phyloP scores from a whole-genome alignment of 805 yeast genomes.

The Candida insectorum region DNA sequence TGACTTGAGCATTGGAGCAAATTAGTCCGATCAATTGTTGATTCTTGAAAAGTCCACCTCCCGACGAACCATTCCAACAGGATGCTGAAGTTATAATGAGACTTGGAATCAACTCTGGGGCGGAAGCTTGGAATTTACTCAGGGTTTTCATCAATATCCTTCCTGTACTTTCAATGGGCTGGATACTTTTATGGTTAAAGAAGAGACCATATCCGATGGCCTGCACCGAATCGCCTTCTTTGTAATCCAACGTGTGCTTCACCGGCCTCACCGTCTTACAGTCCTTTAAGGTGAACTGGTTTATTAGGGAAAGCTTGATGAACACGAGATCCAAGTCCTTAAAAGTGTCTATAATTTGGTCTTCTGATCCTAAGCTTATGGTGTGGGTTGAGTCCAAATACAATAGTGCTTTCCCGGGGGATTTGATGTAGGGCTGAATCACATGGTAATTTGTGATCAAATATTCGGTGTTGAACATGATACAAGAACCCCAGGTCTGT shows the following conservation, averaged over 20 bases:
- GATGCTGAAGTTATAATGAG: conserved; percentile 37
- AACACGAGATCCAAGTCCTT: conserved; percentile 37
- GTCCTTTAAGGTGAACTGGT: conserved; percentile 7
- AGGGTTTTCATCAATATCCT: conserved; percentile 16
- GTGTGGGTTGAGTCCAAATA: not conserved
- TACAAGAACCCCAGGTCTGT: conserved; percentile 43
- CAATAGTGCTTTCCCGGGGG: not conserved
- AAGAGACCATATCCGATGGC: conserved; percentile 42
- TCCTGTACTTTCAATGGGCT: conserved; percentile 36
- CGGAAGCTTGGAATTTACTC: conserved; percentile 2
- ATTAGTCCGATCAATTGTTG: conserved; percentile 38
- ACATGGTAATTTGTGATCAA: conserved; percentile 45
- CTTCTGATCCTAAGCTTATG: conserved; percentile 7
- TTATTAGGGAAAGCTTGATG: conserved; percentile 18
- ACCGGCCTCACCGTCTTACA: conserved; percentile 6
- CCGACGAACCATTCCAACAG: conserved; percentile 53
- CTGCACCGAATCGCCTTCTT: conserved; percentile 20
- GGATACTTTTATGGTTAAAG: conserved; percentile 14
- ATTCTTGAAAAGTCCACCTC: conserved; percentile 38
- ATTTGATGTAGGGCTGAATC: conserved; percentile 14
- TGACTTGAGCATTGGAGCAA: conserved; percentile 43
- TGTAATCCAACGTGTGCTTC: conserved; percentile 2
- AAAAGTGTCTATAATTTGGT: conserved; percentile 27
- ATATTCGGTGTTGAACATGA: conserved; percentile 25
- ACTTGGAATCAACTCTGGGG: conserved; percentile 3